Conservation (phyloP, 805 yeast genomes). For the Cyberlindnera maritima region DNA sequence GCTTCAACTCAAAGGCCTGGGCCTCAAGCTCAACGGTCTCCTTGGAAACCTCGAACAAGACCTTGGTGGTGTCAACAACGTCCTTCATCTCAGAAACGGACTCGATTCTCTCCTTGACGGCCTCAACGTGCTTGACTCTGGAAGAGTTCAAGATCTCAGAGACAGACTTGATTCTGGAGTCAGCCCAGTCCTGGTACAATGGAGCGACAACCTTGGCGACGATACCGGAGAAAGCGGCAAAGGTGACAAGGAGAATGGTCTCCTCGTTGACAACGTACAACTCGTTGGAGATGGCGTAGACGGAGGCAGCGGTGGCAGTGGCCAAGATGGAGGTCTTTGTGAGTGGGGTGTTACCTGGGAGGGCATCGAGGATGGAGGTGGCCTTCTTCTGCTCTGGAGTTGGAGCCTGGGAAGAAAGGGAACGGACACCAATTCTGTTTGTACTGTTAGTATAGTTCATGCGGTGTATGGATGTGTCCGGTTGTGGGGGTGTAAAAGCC, state of each 20-base stretch:
- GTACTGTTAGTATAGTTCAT: constrained; percentile 12
- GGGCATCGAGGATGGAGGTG: constrained; percentile 78
- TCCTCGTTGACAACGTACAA: constrained; percentile 93
- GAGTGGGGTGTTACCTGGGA: constrained; percentile 86
- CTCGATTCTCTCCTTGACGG: constrained; percentile 89
- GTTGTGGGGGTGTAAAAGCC: too few species aligned
- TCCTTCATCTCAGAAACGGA: constrained; percentile 87
- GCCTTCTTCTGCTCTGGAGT: constrained; percentile 87
- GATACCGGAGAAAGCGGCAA: constrained; percentile 71
- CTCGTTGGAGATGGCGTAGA: constrained; percentile 93
- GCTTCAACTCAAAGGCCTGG: constrained; percentile 88
- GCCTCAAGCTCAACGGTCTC: constrained; percentile 97
- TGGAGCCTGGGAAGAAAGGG: constrained; percentile 53
- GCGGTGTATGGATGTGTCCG: too few species aligned
- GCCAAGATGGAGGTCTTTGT: constrained; percentile 95
- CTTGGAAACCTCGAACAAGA: constrained; percentile 89
- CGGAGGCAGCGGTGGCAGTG: constrained; percentile 89
- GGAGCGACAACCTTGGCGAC: constrained; percentile 90
- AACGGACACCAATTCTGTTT: constrained; percentile 54
- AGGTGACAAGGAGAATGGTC: constrained; percentile 78
- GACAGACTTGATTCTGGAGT: constrained; percentile 78
- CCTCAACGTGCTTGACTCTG: constrained; percentile 84
- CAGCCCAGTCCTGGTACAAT: constrained; percentile 91
- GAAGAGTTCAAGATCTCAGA: constrained; percentile 80
- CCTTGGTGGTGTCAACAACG: constrained; percentile 88